Conservation (phyloP, 306 rosid genomes). For the Vigna trinervia region DNA sequence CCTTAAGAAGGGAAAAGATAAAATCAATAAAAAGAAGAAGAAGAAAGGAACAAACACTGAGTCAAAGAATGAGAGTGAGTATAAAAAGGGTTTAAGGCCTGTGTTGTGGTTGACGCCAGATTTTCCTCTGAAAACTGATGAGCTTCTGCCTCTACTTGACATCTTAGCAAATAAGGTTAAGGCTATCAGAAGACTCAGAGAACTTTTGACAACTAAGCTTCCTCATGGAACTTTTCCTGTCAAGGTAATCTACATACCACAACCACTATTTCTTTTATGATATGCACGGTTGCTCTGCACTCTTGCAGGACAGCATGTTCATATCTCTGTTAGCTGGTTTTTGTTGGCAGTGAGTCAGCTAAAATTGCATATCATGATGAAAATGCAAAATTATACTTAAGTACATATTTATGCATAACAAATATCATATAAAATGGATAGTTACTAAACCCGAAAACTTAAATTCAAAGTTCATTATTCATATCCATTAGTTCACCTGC, state of each 20-base stretch:
- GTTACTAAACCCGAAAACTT: neutral
- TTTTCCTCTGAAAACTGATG: slow-evolving; percentile 96
- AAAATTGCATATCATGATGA: neutral
- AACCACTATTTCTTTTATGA: slow-evolving; percentile 2
- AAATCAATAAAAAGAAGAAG: slow-evolving; percentile 80
- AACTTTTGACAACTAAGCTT: slow-evolving; percentile 97
- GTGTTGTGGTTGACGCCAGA: slow-evolving; percentile 98
- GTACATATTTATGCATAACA: neutral
- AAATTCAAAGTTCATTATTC: neutral
- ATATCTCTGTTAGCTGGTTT: neutral
- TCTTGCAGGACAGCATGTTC: slow-evolving; percentile 4
- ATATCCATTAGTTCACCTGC: neutral
- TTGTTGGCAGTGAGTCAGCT: slow-evolving; percentile 12
- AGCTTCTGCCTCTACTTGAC: slow-evolving; percentile 95
- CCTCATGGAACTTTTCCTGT: slow-evolving; percentile 95
- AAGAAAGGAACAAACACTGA: slow-evolving; percentile 74
- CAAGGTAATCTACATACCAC: slow-evolving; percentile 66
- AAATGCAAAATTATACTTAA: neutral
- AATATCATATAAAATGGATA: neutral
- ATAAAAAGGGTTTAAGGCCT: slow-evolving; percentile 98
- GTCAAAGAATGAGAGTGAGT: slow-evolving; percentile 89
- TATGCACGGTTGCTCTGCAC: slow-evolving; percentile 25
- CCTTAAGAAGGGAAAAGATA: slow-evolving; percentile 85
- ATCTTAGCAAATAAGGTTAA: slow-evolving; percentile 96
- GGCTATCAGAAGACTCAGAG: slow-evolving; percentile 95